phyloP scores from a whole-genome alignment of 1,284 basidiomycete genomes.

The Rhodotorula sp. region DNA sequence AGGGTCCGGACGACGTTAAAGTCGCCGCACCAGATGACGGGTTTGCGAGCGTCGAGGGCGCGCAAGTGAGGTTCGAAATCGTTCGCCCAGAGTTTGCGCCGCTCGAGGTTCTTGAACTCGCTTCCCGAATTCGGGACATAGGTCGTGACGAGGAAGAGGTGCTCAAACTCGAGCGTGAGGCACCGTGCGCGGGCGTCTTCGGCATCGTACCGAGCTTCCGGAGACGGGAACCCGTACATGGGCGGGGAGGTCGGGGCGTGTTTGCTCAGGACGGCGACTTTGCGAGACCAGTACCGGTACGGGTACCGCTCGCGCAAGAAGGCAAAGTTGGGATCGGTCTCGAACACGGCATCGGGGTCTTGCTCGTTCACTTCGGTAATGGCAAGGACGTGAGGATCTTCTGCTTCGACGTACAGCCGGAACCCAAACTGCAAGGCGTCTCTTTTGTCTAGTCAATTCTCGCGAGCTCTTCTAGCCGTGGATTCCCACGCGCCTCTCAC shows the following conservation, averaged over 20 bases:
- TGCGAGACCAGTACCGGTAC: slow-evolving; percentile 72
- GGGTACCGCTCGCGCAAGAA: slow-evolving; percentile 37
- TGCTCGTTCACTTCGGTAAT: slow-evolving; percentile 59
- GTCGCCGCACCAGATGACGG: slow-evolving; percentile 69
- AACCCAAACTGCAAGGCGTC: slow-evolving; percentile 14
- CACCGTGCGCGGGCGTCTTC: slow-evolving; percentile 42
- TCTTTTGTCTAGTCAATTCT: not conserved
- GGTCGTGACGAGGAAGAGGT: slow-evolving; percentile 69
- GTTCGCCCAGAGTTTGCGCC: slow-evolving; percentile 69
- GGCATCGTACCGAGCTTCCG: slow-evolving; percentile 20
- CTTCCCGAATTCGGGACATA: slow-evolving; percentile 78
- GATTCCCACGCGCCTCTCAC: too few relatives aligned
- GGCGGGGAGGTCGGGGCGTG: slow-evolving; percentile 62
- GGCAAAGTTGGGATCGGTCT: slow-evolving; percentile 20
- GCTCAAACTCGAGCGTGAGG: slow-evolving; percentile 75
- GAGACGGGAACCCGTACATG: slow-evolving; percentile 61
- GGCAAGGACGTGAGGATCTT: slow-evolving; percentile 73
- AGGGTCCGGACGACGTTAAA: slow-evolving; percentile 34
- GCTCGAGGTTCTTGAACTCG: slow-evolving; percentile 58
- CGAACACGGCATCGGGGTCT: slow-evolving; percentile 59
- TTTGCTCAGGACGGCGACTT: slow-evolving; percentile 77
- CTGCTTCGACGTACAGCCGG: slow-evolving; percentile 66
- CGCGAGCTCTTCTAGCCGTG: too few relatives aligned
- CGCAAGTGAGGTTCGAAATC: slow-evolving; percentile 71
- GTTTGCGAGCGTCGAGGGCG: slow-evolving; percentile 70